Evolutionary conservation across 495 filamentous ascomycete genomes (phyloP), one percentile per base, ranked within the genome.

Genomic region (Aspergillus ellipticus): DNA sequence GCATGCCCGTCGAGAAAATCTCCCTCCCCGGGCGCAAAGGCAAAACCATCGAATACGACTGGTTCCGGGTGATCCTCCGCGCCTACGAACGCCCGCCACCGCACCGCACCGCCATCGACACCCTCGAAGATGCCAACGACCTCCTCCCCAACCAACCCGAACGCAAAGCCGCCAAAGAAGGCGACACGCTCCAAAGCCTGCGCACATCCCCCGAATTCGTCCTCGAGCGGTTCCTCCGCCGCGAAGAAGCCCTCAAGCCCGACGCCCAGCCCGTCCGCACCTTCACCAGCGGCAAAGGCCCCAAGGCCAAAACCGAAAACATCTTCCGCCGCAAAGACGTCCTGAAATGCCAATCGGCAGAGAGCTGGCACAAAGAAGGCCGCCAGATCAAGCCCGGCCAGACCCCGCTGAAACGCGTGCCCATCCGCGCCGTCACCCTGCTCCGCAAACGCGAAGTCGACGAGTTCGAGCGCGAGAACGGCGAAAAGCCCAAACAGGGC

Each of bases 331-430:
- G 92, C 31, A 80, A 79, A 35, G 92, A 97, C 61, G 83, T 99
- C 4, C 82, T 90, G 4, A 73, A 82, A 55, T 96, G 95, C 66
- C 89, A 94, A 63, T 91, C 87, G n/a, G 86, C 87, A 15, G 94
- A 99, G 63, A 95, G 88, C 43, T 97, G 95, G 95, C 95, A 96
- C 64, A 96, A 96, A 65, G 95, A 97, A 80, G 94, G 94, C 20
- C 84, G 92, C 1, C 85, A 82, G 29, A 79, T 95, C 10, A 82
- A 79, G 10, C 64, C 75, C 0, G 90, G 89, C 19, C 82, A 86
- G 55, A 73, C 85, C 31, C 88, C 93, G 0, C 73, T 96, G 39
- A 99, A 99, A 65, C 79, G 78, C 33, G 94, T 96, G 0, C 90
- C 92, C 9, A 89, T 93, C 64, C 87, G 94, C 29, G 94, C 91